Conservation (phyloP, 2,329 filamentous ascomycete species). For the Triangularia verruculosa region DNA sequence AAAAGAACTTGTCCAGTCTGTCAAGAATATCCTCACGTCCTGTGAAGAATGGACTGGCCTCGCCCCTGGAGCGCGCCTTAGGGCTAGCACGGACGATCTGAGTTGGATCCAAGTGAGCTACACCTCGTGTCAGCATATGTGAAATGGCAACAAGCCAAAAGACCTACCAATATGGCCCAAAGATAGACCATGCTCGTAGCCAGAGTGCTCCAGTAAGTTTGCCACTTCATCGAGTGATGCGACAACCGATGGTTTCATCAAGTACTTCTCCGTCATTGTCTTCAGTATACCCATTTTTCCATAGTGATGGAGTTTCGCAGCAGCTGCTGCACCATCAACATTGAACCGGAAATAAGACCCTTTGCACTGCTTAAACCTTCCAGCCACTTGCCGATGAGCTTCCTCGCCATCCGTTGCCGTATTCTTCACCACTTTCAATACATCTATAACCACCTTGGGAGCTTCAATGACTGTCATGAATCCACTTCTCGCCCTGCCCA, state of each 20-base stretch:
- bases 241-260: constrained; percentile 9
- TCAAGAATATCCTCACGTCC: constrained; percentile 28
- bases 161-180: too few relatives aligned
- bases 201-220: not conserved
- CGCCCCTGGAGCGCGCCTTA: not conserved
- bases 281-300: constrained; percentile 29
- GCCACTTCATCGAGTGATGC: not conserved
- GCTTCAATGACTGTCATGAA: constrained; percentile 8
- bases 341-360: constrained; percentile 32
- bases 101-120: not conserved
- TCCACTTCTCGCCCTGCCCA: not conserved
- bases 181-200: not conserved
- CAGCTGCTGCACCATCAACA: constrained; percentile 22
- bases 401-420: constrained; percentile 26
- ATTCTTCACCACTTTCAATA: not conserved
- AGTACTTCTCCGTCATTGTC: constrained; percentile 26
- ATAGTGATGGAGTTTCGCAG: constrained; percentile 27
- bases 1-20: constrained; percentile 23
- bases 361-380: constrained; percentile 14
- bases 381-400: constrained; percentile 14
- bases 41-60: constrained; percentile 27
- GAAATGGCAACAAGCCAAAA: too few relatives aligned
- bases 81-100: not conserved
- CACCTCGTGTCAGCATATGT: not conserved
- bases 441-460: constrained; percentile 15